A percentile compares a stretch with the other conserved stretches of the same genome.
phyloP scores from a whole-genome alignment of 164 flowering plant species.

The Macadamia tetraphylla region DNA sequence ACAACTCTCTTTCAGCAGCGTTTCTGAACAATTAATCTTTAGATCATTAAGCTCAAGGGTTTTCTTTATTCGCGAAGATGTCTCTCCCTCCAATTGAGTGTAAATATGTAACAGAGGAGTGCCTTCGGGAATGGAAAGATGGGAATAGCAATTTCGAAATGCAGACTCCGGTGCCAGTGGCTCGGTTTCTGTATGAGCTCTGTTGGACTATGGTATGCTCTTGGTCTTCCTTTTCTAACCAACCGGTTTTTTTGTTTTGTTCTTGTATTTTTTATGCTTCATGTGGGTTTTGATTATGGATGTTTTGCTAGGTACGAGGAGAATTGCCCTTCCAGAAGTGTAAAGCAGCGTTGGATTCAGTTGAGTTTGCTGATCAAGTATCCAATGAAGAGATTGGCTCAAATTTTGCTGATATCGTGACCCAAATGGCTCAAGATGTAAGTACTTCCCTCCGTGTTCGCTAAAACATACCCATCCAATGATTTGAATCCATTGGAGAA shows the following conservation, averaged over 20 bases:
- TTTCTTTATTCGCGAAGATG: slow-evolving; percentile 22
- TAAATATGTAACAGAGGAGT: slow-evolving; percentile 57
- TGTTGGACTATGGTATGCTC: slow-evolving; percentile 57
- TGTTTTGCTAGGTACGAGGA: slow-evolving; percentile 58
- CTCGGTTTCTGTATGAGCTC: slow-evolving; percentile 87
- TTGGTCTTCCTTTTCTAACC: background rate
- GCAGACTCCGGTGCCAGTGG: slow-evolving; percentile 50
- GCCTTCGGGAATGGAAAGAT: slow-evolving; percentile 59
- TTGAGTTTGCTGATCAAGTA: slow-evolving; percentile 49
- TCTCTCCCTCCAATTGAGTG: slow-evolving; percentile 63
- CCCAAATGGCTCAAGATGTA: slow-evolving; percentile 95
- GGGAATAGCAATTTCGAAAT: slow-evolving; percentile 45
- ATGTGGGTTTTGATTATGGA: background rate
- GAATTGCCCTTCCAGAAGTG: slow-evolving; percentile 80
- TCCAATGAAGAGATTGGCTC: slow-evolving; percentile 56
- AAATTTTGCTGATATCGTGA: slow-evolving; percentile 72
- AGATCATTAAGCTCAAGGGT: background rate
- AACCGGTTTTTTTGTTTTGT: too few relatives aligned
- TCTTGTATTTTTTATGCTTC: too few relatives aligned
- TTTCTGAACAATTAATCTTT: background rate
- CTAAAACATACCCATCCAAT: too few relatives aligned
- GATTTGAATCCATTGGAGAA: too few relatives aligned
- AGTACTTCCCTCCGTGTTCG: slow-evolving; percentile 16
- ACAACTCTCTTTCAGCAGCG: background rate
- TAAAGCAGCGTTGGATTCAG: slow-evolving; percentile 61